Evolutionary conservation across 169 alveolate species (phyloP).

Genomic region (Theileria orientalis): DNA sequence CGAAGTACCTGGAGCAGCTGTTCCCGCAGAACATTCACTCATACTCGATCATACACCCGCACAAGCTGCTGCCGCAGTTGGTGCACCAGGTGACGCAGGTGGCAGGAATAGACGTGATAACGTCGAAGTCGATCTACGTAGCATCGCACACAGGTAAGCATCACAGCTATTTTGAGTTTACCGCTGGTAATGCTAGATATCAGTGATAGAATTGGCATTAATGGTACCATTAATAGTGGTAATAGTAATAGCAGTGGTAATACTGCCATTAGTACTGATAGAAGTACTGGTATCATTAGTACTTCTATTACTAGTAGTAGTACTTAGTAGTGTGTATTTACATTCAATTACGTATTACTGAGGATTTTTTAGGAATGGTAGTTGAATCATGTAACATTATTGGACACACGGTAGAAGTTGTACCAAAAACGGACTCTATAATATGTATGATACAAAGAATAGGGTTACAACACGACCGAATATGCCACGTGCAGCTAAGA

Average conservation of each 20-base stretch:
- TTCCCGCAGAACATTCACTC: conserved; percentile 59
- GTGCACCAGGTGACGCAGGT: conserved; percentile 58
- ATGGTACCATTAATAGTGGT: too few relatives aligned
- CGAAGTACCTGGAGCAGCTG: conserved; percentile 60
- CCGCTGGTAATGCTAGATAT: too few relatives aligned
- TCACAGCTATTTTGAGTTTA: background rate
- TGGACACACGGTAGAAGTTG: conserved; percentile 65
- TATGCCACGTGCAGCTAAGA: conserved; percentile 61
- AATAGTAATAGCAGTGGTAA: too few relatives aligned
- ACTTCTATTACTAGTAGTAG: background rate
- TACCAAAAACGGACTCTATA: conserved; percentile 28
- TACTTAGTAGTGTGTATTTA: too few relatives aligned
- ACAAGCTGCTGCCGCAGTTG: conserved; percentile 51
- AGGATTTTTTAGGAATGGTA: conserved; percentile 17
- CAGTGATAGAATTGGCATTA: too few relatives aligned
- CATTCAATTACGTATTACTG: too few relatives aligned
- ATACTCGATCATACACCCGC: conserved; percentile 50
- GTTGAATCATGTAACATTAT: conserved; percentile 47
- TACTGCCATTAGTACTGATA: too few relatives aligned
- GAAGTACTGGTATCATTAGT: too few relatives aligned
- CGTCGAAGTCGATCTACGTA: conserved; percentile 37
- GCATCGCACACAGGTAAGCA: conserved; percentile 52
- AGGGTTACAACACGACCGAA: conserved; percentile 60
- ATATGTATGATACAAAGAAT: conserved; percentile 62
- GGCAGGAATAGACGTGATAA: conserved; percentile 64